Evolutionary conservation across 1,284 basidiomycete species (phyloP).

Genomic region (Heterobasidion occidentale): DNA sequence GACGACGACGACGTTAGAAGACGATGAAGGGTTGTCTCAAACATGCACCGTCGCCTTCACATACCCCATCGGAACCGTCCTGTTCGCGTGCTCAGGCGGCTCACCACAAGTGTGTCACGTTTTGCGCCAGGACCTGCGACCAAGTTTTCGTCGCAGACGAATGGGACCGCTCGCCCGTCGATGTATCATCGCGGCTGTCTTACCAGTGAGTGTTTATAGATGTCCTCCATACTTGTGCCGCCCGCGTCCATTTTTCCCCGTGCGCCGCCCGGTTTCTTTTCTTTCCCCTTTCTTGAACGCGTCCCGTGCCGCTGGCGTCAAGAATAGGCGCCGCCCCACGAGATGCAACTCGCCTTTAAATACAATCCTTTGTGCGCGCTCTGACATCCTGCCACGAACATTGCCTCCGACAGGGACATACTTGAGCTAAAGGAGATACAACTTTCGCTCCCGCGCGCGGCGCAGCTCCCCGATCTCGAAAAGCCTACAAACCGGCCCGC

Average conservation of each 20-base stretch:
- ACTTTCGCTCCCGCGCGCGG: conserved; percentile 23
- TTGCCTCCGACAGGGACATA: conserved; percentile 23
- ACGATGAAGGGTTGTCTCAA: not conserved
- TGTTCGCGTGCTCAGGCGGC: not conserved
- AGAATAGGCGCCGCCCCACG: not conserved
- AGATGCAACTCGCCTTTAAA: not conserved
- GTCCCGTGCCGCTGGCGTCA: not conserved
- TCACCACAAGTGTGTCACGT: conserved; percentile 16
- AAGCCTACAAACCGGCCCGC: conserved; percentile 2
- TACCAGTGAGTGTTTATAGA: conserved; percentile 14
- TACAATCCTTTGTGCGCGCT: not conserved
- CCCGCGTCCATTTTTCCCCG: not conserved
- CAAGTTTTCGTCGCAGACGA: conserved; percentile 20
- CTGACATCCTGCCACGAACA: conserved; percentile 5
- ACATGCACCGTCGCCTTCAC: conserved; percentile 2
- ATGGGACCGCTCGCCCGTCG: conserved; percentile 21
- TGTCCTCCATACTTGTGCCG: conserved; percentile 1
- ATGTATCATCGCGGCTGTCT: conserved; percentile 18
- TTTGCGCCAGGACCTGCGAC: conserved; percentile 15
- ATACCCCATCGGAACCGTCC: not conserved
- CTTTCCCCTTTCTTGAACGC: not conserved
- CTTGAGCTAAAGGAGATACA: conserved; percentile 30
- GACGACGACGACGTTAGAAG: not conserved
- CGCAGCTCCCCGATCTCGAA: conserved; percentile 15
- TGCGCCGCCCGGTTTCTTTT: not conserved